Base-by-base conservation (phyloP, 2,329 filamentous ascomycete genomes). In the Hysterium pulicare region DNA sequence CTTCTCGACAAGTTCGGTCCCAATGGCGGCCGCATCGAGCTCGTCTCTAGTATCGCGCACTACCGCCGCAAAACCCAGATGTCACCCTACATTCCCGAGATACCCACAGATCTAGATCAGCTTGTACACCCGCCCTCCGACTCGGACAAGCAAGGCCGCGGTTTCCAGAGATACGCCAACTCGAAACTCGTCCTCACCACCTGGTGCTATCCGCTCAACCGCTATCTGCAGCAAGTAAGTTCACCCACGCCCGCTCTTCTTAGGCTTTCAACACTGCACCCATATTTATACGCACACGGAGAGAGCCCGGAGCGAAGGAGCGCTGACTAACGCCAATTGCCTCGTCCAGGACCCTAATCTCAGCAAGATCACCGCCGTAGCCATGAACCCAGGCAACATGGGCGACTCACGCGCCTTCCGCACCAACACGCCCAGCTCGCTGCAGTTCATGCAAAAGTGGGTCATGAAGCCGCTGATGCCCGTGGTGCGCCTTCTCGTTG, bases 151-250 rank as follows among this genome's bases (percentile, higher is more conserved):
- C 47, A 62, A 17, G 71, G 66, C 3, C 54, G 58, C 4, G 71
- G 72, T 2, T 73, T 72, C 23, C 62, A 70, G 40, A 55, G 69
- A 40, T 76, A 75, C 49, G 71, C 60, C 2, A 66, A 62, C 17
- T 66, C 68, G 1, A 76, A 74, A 48, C 48, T 70, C 10, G 70
- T 64, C 3, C 53, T 67, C 10, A 51, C 71, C 4, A 70, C 67
- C 52, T 68, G 66, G 48, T 66, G 61, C 46, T 67, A 72, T 43
- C 65, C 66, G 21, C 46, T 75, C n/a, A 72, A 71, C 38, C 52
- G 53, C 23, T 43, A 54, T 3, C 41, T 69, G 17, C 40, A 62
- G 40, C 46, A 47, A 41, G 66, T 64, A 54, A 42, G 44, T 33
- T 15, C 20, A 16, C 9, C 15, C n/a, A n/a, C n/a, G n/a, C n/a